phyloP scores from a whole-genome alignment of 805 yeast species.

The Pichia membranifaciens region DNA sequence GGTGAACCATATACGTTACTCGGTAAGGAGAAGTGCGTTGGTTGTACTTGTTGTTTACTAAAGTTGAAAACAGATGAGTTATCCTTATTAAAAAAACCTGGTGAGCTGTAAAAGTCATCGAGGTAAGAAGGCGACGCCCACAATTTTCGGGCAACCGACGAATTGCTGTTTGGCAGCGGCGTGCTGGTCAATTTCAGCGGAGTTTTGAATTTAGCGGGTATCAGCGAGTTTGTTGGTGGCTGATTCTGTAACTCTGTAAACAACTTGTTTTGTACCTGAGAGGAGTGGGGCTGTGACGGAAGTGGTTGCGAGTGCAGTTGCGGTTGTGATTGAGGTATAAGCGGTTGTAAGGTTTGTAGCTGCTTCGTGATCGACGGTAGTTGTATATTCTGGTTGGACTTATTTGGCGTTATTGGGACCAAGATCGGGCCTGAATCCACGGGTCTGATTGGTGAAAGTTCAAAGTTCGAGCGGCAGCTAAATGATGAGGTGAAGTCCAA shows the following conservation, averaged over 20 bases:
- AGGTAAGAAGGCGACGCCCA: slow-evolving; percentile 65
- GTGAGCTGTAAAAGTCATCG: slow-evolving; percentile 62
- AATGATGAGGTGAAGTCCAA: slow-evolving; percentile 58
- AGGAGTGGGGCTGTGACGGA: background rate
- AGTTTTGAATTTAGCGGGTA: slow-evolving; percentile 6
- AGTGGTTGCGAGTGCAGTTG: too few species aligned
- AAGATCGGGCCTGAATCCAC: slow-evolving; percentile 57
- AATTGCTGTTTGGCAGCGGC: background rate
- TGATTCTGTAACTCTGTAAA: slow-evolving; percentile 3
- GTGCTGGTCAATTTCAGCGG: slow-evolving; percentile 4
- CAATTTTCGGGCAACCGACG: slow-evolving; percentile 42
- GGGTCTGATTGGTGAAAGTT: slow-evolving; percentile 52
- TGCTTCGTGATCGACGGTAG: slow-evolving; percentile 17
- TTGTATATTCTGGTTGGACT: slow-evolving; percentile 10
- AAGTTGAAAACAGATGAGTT: background rate
- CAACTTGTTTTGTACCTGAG: background rate
- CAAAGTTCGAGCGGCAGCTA: slow-evolving; percentile 60
- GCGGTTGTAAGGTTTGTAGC: slow-evolving; percentile 7
- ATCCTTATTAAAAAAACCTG: slow-evolving; percentile 21
- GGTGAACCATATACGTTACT: slow-evolving; percentile 15
- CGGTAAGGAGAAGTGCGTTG: background rate
- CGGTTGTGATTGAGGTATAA: background rate
- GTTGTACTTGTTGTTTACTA: background rate
- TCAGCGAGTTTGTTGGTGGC: background rate
- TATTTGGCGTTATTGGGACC: slow-evolving; percentile 57